A percentile compares a stretch with the other conserved stretches of the same genome.
Evolutionary conservation across 2,329 filamentous ascomycete genomes (phyloP).

Genomic region (Pyrenochaeta sp.): DNA sequence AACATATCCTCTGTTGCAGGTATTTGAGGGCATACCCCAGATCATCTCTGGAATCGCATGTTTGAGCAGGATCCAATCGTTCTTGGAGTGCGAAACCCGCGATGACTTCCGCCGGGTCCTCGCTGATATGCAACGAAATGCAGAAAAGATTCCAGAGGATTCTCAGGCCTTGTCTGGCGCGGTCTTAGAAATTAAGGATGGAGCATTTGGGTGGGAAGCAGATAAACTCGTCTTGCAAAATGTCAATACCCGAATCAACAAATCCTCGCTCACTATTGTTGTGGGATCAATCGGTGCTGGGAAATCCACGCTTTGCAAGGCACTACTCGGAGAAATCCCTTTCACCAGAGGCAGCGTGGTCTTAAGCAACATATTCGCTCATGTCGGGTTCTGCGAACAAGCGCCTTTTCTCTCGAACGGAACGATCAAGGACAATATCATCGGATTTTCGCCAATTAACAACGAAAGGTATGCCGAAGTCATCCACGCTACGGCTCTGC

Average conservation of each 20-base stretch:
- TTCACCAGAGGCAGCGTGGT: no score
- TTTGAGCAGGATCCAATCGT: conserved; percentile 17
- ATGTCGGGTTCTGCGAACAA: not conserved
- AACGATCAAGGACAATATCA: not conserved
- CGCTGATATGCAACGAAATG: no score
- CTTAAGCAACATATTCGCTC: no score
- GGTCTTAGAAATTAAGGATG: no score
- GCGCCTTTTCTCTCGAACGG: not conserved
- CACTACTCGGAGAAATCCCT: not conserved
- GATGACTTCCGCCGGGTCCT: conserved; percentile 14
- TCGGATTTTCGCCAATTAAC: conserved; percentile 1
- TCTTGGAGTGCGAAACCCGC: conserved; percentile 15
- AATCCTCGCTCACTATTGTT: not conserved
- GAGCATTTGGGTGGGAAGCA: no score
- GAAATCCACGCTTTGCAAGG: not conserved
- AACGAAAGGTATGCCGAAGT: conserved; percentile 17
- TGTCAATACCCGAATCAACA: no score
- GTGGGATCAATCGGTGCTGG: not conserved
- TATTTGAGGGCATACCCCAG: conserved; percentile 17
- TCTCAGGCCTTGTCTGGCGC: no score
- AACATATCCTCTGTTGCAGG: conserved; percentile 10
- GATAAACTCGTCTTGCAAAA: no score
- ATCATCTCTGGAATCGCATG: conserved; percentile 20
- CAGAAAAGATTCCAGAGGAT: no score
- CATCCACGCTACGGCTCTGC: conserved; percentile 13